Base-by-base conservation (phyloP, 331 rosid genomes). In the Cydonia oblonga region DNA sequence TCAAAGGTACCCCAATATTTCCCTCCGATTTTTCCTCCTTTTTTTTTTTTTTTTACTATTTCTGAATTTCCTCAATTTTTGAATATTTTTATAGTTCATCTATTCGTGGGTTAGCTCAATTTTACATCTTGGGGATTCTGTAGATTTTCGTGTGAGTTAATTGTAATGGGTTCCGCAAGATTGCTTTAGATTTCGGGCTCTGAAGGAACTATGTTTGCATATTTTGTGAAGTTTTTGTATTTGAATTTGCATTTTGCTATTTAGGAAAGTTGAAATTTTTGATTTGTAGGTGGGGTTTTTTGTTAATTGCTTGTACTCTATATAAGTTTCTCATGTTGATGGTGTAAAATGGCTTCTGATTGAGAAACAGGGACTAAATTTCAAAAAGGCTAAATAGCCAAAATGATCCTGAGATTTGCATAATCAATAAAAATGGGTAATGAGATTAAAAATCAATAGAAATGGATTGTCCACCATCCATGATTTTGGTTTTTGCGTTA, bases 1-100 rank as follows among this genome's bases (percentile, higher is more conserved):
- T 77, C 79, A 61, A 30, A 61, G 79, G 82, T 87, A 82, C 74
- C 44, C 53, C 25, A 25, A 62, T 59, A 66, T 54, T 69, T 68
- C 49, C 60, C 75, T 44, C 26, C 4, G 61, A 30, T 69, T 69
- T 76, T 70, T 20, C 8, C 16, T 0, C 14, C 14, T 26, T 32
- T 32, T 33, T 35, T 76, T 75, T 15, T 32, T 33, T 33, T 33
- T 33, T 35, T 16, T 1, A 20, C 6, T 54, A 70, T 56, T 30
- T 72, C 14, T 14, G 23, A 5, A 52, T 18, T 61, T 24, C 68
- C 54, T 7, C 54, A 2, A 6, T 10, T 71, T 62, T 35, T 69
- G 42, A 6, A 14, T 40, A 60, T 64, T 73, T 20, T 70, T 56
- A 32, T 20, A 6, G 25, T 18, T 71, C 29, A 7, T 12, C 0